Base-by-base conservation (phyloP, 2,329 filamentous ascomycete species). In the Coniochaeta sp. region DNA sequence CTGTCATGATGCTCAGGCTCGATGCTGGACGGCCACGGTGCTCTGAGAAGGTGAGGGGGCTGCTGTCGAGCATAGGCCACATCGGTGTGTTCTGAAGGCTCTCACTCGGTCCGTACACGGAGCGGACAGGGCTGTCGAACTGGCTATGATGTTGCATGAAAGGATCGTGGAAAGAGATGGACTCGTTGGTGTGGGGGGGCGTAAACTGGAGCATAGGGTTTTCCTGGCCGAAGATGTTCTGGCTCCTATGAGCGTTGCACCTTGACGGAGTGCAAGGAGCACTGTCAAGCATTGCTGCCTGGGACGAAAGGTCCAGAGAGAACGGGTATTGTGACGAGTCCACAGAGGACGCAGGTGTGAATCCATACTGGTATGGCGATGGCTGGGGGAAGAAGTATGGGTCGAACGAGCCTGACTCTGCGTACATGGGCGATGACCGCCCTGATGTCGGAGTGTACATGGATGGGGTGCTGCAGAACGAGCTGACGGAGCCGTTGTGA, bases 311-410 rank as follows among this genome's bases (percentile, higher is more conserved):
- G n/a, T 42, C 38, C 5, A 42, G 38, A 24, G 38, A 42, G 20
- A 42, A 42, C 6, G 38, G 38, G 26, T 48, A 66, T 49, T 63
- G 65, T 5, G 62, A 53, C 1, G 61, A 62, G 20, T 61, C 57
- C 18, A 61, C 57, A 8, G 66, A 67, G 1, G 63, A 57, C 13
- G 66, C 62, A 6, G 66, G 66, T 13, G 62, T 66, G 31, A 65
- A 50, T 18, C 67, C 63, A 38, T 60, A 67, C 1, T 57, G 52
- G 50, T 54, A 57, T 1, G 60, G 53, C 35, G 61, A 60, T 22
- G 58, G 55, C 18, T 48, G 45, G 18, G 58, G n/a, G n/a, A n/a
- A 55, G 46, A 64, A 65, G 28, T 53, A 69, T 49, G 56, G 53
- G 8, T 60, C 60, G 38, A 58, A 59, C 22, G 65, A 35, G 24